Evolutionary conservation across 306 rosid species (phyloP), one percentile per base, ranked within the genome.

Genomic region (Pyrus bretschneideri): DNA sequence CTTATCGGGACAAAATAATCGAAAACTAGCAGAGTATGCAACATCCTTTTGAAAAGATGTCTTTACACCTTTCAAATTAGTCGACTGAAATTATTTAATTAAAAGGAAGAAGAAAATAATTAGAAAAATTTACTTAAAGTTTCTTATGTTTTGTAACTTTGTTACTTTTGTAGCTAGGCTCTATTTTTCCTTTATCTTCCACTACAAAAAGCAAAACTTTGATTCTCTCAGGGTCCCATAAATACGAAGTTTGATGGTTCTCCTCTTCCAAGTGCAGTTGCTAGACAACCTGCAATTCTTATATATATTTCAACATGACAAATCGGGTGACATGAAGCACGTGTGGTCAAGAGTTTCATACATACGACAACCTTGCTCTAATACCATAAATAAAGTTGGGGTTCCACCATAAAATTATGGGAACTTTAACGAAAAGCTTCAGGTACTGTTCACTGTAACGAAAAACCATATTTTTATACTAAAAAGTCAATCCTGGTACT

Each of bases 181-280:
- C 64, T 68, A 10, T 75, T 22, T 17, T 59, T 69, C 62, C 77
- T 82, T 82, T 72, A 49, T 55, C 69, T 82, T 51, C 78, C 88
- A 80, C 82, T 75, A 67, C 21, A 55, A 61, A 70, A 52, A 76
- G 61, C 14, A 66, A 81, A 68, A 63, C 15, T 61, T 72, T 78
- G 76, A 80, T 82, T 81, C 82, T 81, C 82, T 55, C 65, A 58
- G 73, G 80, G 85, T 72, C 88, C 82, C 85, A 59, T 62, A 52
- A 21, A 69, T 45, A 54, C 76, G 49, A 38, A 38, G 42, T 38
- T 38, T 38, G 42, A 38, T 81, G 81, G 76, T 78, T 78, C 61
- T 51, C 66, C 78, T 23, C 69, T 78, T 27, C 52, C 10, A 38
- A 52, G 76, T 76, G 79, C 61, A 78, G 22, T 40, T 70, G 79